Conservation (phyloP, 805 yeast genomes). For the Candida easanensis region DNA sequence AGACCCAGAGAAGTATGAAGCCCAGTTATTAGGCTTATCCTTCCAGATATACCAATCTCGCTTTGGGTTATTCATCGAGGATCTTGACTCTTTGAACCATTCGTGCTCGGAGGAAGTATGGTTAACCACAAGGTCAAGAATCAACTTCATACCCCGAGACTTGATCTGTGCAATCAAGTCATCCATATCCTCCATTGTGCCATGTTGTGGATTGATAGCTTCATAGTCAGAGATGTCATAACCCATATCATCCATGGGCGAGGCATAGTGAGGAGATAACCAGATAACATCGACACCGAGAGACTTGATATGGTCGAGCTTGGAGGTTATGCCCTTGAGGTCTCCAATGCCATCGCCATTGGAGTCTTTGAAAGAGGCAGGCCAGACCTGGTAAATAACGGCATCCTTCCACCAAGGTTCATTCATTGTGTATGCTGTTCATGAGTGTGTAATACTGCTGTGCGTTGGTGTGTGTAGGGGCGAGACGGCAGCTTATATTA, state of each 20-base stretch:
- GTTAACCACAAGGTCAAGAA: conserved; percentile 56
- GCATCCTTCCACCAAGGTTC: conserved; percentile 60
- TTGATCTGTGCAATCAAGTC: conserved; percentile 45
- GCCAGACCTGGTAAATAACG: conserved; percentile 58
- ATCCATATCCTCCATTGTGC: conserved; percentile 52
- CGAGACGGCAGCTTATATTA: too few species aligned
- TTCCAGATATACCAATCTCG: conserved; percentile 65
- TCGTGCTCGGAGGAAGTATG: conserved; percentile 54
- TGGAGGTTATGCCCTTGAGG: conserved; percentile 49
- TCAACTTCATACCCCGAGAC: conserved; percentile 47
- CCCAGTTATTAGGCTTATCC: conserved; percentile 57
- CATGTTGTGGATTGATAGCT: conserved; percentile 49
- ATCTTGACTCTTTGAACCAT: conserved; percentile 57
- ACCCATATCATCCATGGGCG: conserved; percentile 64
- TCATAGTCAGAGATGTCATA: conserved; percentile 57
- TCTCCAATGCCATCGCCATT: conserved; percentile 61
- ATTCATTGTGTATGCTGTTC: too few species aligned
- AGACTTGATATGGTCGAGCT: conserved; percentile 47
- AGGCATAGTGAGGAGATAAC: conserved; percentile 57
- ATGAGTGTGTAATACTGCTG: too few species aligned
- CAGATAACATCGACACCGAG: conserved; percentile 52
- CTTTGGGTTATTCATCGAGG: conserved; percentile 49
- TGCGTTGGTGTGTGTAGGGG: too few species aligned
- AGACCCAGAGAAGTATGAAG: conserved; percentile 48
- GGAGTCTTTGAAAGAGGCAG: conserved; percentile 57